These are phyloP conservation scores for Ephemerocybe angulata DNA, from an alignment of 768 basidiomycete genomes.

Conservation along the genomic window DNA sequence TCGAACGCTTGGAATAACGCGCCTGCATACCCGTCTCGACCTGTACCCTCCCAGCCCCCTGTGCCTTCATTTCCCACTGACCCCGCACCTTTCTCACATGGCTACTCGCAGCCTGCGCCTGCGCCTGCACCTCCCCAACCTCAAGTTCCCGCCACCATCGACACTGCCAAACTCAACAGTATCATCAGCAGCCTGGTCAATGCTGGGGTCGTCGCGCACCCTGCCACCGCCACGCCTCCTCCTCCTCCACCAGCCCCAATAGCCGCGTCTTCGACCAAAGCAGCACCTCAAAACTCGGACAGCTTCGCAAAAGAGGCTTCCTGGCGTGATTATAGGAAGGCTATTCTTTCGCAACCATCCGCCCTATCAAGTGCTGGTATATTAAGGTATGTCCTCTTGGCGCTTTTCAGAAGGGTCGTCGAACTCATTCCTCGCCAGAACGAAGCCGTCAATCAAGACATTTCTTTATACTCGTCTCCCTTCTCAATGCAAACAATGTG, in stretches of 20 bases:
- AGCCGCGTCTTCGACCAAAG: no score
- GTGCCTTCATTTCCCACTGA: slow-evolving; percentile 1
- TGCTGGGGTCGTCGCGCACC: slow-evolving; percentile 68
- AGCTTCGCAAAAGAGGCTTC: slow-evolving; percentile 35
- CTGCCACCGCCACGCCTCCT: not conserved
- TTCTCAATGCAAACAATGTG: slow-evolving; percentile 91
- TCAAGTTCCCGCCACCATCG: slow-evolving; percentile 28
- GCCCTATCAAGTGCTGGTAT: slow-evolving; percentile 68
- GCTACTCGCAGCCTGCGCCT: slow-evolving; percentile 2
- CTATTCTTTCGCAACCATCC: slow-evolving; percentile 57
- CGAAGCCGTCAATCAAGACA: slow-evolving; percentile 55
- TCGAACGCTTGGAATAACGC: slow-evolving; percentile 11
- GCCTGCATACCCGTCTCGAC: slow-evolving; percentile 3
- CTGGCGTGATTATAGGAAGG: slow-evolving; percentile 54
- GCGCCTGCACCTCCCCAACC: slow-evolving; percentile 18
- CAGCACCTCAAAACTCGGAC: not conserved
- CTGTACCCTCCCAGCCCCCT: not conserved
- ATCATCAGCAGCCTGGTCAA: slow-evolving; percentile 68
- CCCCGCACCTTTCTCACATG: not conserved
- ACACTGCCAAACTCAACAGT: slow-evolving; percentile 46
- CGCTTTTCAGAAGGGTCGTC: not conserved
- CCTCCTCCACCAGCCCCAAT: not conserved
- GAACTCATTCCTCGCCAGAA: slow-evolving; percentile 32
- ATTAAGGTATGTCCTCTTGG: slow-evolving; percentile 48
- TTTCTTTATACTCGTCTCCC: slow-evolving; percentile 74